Base-by-base conservation (phyloP, 208 protist genomes). In the Leishmania tropica region DNA sequence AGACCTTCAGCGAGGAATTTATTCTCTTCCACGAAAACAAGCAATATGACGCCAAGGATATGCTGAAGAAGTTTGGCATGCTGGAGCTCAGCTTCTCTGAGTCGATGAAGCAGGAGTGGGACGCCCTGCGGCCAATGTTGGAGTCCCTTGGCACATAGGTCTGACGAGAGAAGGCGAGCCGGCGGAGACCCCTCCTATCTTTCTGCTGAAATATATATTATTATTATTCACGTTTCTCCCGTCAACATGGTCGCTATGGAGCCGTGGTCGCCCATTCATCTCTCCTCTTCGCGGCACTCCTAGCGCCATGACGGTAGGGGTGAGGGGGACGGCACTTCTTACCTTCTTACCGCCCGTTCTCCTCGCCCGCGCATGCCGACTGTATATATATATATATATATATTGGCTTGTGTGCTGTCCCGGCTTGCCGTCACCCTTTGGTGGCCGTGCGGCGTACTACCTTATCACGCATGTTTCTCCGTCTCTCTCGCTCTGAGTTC, bases 11-110 rank as follows among this genome's bases (percentile, higher is more conserved):
- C 42, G 87, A 92, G 2, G 96, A 98, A 81, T 85, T 97, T 48
- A 47, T 82, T 1, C 85, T 89, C 21, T 98, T 97, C 79, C 94
- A 97, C 80, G 77, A 85, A 17, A 91, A 93, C 51, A 94, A 95
- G 76, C 93, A 97, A 83, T 91, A 93, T 76, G 96, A 97, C 81
- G 87, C 96, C 47, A 91, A 92, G 77, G 88, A 86, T 71, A 86
- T 97, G 75, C 83, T 97, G 58, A 90, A 94, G 65, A 85, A 81
- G 40, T 97, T 97, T 76, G 88, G 89, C 47, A 85, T 93, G 84
- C 75, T 97, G 47, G 93, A 97, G 86, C 79, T 97, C n/a, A 88
- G 90, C 48, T 96, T 95, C 77, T 90, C 92, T 1, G 78, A 80
- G 62, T 76, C 83, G 47, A 90, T 97, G 88, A 89, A 89, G 83